phyloP scores from a whole-genome alignment of 2,329 filamentous ascomycete genomes.

The Stemphylium beticola region DNA sequence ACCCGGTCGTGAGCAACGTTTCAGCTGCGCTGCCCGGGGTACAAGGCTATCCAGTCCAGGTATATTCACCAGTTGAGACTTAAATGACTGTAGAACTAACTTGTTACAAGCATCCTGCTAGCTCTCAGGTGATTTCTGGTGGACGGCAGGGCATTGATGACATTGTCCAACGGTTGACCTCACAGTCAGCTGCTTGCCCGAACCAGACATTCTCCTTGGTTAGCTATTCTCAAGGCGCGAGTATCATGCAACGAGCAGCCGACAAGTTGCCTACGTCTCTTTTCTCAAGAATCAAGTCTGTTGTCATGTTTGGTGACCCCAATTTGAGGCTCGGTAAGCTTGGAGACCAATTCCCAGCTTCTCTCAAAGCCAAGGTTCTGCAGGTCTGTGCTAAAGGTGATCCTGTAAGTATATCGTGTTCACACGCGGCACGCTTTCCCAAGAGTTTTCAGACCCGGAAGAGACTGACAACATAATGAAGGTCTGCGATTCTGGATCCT shows the following conservation, averaged over 20 bases:
- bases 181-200: background rate
- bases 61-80: background rate
- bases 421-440: background rate
- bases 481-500: slow-evolving; percentile 6
- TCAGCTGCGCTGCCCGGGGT: slow-evolving; percentile 5
- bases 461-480: background rate
- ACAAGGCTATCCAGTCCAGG: slow-evolving; percentile 10
- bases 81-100: background rate
- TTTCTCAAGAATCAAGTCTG: slow-evolving; percentile 5
- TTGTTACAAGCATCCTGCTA: slow-evolving; percentile 3
- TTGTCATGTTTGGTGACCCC: slow-evolving; percentile 10
- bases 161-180: slow-evolving; percentile 4
- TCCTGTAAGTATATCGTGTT: background rate
- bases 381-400: slow-evolving; percentile 7
- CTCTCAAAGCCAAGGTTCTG: background rate
- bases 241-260: slow-evolving; percentile 9
- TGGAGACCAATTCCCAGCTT: slow-evolving; percentile 4
- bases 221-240: slow-evolving; percentile 5
- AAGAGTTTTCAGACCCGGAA: background rate
- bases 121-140: slow-evolving; percentile 3
- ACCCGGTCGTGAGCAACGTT: slow-evolving; percentile 9
- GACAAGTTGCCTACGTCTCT: background rate
- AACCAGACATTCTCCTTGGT: slow-evolving; percentile 9
- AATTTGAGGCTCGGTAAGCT: background rate
- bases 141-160: slow-evolving; percentile 5